Evolutionary conservation across 768 basidiomycete genomes (phyloP).

Genomic region (Leccinum rimulosum): DNA sequence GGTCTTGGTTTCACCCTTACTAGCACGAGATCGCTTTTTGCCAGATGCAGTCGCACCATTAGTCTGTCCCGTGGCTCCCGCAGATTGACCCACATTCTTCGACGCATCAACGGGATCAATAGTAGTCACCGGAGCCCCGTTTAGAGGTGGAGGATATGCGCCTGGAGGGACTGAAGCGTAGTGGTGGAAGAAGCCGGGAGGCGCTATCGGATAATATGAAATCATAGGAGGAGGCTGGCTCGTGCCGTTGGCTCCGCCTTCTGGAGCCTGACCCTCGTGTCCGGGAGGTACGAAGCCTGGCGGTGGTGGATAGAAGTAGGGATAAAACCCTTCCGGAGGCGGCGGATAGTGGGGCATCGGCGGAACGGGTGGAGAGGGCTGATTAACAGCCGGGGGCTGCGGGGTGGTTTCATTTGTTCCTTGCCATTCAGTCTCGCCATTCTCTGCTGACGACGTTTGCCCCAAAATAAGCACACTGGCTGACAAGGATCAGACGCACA

Average conservation of each 20-base stretch:
- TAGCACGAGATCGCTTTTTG: slow-evolving; percentile 30
- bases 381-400: slow-evolving; percentile 11
- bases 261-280: slow-evolving; percentile 36
- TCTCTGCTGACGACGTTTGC: slow-evolving; percentile 11
- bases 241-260: slow-evolving; percentile 31
- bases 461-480: slow-evolving; percentile 10
- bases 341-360: slow-evolving; percentile 32
- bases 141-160: slow-evolving; percentile 31
- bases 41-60: slow-evolving; percentile 19
- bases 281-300: slow-evolving; percentile 40
- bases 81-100: slow-evolving; percentile 22
- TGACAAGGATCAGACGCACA: slow-evolving; percentile 7
- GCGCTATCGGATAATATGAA: slow-evolving; percentile 38
- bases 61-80: slow-evolving; percentile 15
- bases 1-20: slow-evolving; percentile 30
- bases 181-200: slow-evolving; percentile 40
- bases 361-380: slow-evolving; percentile 28
- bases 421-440: slow-evolving; percentile 37
- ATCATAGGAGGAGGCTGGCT: slow-evolving; percentile 31
- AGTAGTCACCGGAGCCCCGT: slow-evolving; percentile 23
- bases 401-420: slow-evolving; percentile 20
- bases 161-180: slow-evolving; percentile 31
- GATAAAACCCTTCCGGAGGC: slow-evolving; percentile 43
- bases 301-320: slow-evolving; percentile 41
- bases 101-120: slow-evolving; percentile 28